Evolutionary conservation across 2,329 filamentous ascomycete species (phyloP), one percentile per base, ranked within the genome.

Genomic region (Alternaria atra): DNA sequence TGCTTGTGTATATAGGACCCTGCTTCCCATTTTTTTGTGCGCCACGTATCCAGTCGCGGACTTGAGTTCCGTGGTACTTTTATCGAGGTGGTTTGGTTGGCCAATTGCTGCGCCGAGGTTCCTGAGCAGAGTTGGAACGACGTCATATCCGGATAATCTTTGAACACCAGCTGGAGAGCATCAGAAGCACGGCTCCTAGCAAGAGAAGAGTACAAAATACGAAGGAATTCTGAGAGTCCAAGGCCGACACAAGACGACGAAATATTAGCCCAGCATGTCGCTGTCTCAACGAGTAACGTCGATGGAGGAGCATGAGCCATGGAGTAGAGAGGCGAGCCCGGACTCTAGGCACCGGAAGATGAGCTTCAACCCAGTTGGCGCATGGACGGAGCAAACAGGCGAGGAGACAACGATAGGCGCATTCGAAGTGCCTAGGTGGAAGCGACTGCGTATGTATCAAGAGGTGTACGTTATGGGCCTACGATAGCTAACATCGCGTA

Each of bases 361-460:
- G 61, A 81, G 78, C 63, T 84, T 84, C 77, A 83, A 84, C 58
- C 83, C 83, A 10, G 78, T 83, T 2, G 81, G 79, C 53, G 77
- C 77, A 57, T 84, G 82, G 82, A 78, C 80, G 2, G 75, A 78
- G 10, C 66, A 71, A 4, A 71, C 75, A 13, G 73, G 76, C 17
- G 78, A 81, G 63, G 77, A 81, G 64, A 77, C 81, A 8, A 69
- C 70, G 3, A 74, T 82, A 15, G 79, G 77, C 52, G 85, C 85
- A 1, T 86, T 85, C 67, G 85, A 89, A 73, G 84, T 88, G 30
- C 80, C 82, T 61, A 83, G 80, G 58, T 77, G 79, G 60, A 86
- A 83, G 71, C 79, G 86, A 64, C 81, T 87, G 61, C 67, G 84
- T 86, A 76, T 73, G 83, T 76, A 39, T 44, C 32, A 7, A 34